phyloP scores from a whole-genome alignment of 2,329 filamentous ascomycete genomes.

The Dothistroma pini region DNA sequence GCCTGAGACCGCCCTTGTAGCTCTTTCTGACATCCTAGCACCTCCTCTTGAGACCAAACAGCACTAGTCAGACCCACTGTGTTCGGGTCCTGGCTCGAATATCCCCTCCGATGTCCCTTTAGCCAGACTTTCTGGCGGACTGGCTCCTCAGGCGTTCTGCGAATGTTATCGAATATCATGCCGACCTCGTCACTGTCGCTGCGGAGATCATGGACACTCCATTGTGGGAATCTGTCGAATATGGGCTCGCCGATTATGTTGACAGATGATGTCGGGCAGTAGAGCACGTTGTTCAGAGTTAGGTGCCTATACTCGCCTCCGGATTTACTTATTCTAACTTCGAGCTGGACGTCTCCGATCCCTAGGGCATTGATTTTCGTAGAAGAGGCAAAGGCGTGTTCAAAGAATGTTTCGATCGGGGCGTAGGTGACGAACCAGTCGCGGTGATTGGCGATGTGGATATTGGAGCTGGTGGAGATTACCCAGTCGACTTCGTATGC shows the following conservation, averaged over 20 bases:
- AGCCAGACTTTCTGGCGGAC: constrained; percentile 1
- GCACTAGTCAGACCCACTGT: not conserved
- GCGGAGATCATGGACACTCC: constrained; percentile 1
- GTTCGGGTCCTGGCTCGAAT: not conserved
- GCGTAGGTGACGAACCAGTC: constrained; percentile 17
- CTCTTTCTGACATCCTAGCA: not conserved
- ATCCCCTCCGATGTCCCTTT: not conserved
- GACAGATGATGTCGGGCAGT: constrained; percentile 4
- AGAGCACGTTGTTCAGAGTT: constrained; percentile 11
- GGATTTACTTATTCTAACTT: not conserved
- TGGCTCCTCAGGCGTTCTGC: not conserved
- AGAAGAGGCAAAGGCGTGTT: not conserved
- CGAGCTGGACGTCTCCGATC: constrained; percentile 10
- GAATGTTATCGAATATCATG: not conserved
- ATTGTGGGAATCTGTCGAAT: not conserved
- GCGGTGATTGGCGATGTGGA: constrained; percentile 18
- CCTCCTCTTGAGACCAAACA: not conserved
- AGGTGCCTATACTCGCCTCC: not conserved
- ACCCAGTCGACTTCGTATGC: constrained; percentile 16
- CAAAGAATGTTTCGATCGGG: not conserved
- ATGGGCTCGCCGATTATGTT: constrained; percentile 7
- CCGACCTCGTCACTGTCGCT: not conserved
- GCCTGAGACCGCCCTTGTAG: not conserved
- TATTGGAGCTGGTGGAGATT: constrained; percentile 8
- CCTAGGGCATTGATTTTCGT: not conserved